A percentile compares a stretch with the other conserved stretches of the same genome.
Evolutionary conservation across 164 flowering plant genomes (phyloP).

Genomic region (Cinnamomum chago): DNA sequence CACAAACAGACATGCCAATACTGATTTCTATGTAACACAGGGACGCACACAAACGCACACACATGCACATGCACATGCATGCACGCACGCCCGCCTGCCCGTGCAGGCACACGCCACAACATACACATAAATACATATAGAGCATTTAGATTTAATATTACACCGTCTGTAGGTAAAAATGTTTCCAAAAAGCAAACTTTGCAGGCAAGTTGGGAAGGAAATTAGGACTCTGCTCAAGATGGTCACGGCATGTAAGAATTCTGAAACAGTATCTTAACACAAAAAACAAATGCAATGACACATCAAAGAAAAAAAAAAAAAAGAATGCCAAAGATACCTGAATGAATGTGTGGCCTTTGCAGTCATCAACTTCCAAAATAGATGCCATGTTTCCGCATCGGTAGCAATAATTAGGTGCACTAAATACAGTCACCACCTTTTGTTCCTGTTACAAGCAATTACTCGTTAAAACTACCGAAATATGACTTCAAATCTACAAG

Average conservation of each 20-base stretch:
- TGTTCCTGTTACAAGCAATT: slow-evolving; percentile 50
- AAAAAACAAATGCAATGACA: not conserved
- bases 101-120: not conserved
- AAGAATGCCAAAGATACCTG: slow-evolving; percentile 51
- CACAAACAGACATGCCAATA: not conserved
- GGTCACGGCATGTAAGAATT: not conserved
- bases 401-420: slow-evolving; percentile 97
- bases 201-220: not conserved
- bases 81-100: not conserved
- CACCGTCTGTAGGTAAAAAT: not conserved
- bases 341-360: slow-evolving; percentile 90
- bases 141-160: not conserved
- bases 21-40: no score
- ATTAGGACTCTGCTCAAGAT: not conserved
- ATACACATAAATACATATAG: not conserved
- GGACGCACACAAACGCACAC: not conserved
- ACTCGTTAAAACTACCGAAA: not conserved
- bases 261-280: not conserved
- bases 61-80: not conserved
- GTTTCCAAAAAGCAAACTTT: not conserved
- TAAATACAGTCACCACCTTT: slow-evolving; percentile 96
- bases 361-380: slow-evolving; percentile 94
- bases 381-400: slow-evolving; percentile 99
- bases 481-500: not conserved
- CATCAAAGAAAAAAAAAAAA: not conserved